Conservation (phyloP, 768 basidiomycete species). For the Pulveroboletus sp. region DNA sequence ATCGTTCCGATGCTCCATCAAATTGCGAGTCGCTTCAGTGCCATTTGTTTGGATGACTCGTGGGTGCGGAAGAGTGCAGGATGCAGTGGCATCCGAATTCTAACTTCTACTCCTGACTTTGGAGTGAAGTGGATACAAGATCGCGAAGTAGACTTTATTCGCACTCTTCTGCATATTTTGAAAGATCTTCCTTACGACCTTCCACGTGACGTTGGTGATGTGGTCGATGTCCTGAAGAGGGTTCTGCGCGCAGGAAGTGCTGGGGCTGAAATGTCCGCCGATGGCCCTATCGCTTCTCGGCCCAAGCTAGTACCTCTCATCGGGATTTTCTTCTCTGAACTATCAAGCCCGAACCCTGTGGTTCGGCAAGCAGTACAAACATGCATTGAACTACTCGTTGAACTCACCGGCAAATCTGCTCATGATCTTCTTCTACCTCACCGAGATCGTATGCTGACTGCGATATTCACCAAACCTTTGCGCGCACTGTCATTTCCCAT, state of each 20-base stretch:
- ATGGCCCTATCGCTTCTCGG: conserved; percentile 39
- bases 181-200: conserved; percentile 93
- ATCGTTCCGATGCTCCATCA: conserved; percentile 71
- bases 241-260: conserved; percentile 60
- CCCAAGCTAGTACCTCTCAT: conserved; percentile 64
- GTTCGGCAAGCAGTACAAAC: conserved; percentile 82
- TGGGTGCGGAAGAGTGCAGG: conserved; percentile 91
- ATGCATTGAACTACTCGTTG: conserved; percentile 73
- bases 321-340: conserved; percentile 82
- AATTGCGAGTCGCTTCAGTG: conserved; percentile 75
- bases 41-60: conserved; percentile 85
- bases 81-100: conserved; percentile 76
- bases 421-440: conserved; percentile 79
- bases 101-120: conserved; percentile 66
- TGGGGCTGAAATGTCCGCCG: conserved; percentile 42
- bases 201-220: conserved; percentile 74
- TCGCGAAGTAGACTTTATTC: conserved; percentile 84
- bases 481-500: conserved; percentile 90
- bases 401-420: conserved; percentile 64
- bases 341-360: conserved; percentile 79
- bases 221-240: conserved; percentile 67
- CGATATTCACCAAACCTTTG: conserved; percentile 95
- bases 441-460: conserved; percentile 80
- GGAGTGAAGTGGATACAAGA: conserved; percentile 78
- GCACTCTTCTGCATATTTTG: conserved; percentile 84